Evolutionary conservation across 2,329 filamentous ascomycete genomes (phyloP), one percentile per base, ranked within the genome.

Genomic region (Diplocarpon mali): DNA sequence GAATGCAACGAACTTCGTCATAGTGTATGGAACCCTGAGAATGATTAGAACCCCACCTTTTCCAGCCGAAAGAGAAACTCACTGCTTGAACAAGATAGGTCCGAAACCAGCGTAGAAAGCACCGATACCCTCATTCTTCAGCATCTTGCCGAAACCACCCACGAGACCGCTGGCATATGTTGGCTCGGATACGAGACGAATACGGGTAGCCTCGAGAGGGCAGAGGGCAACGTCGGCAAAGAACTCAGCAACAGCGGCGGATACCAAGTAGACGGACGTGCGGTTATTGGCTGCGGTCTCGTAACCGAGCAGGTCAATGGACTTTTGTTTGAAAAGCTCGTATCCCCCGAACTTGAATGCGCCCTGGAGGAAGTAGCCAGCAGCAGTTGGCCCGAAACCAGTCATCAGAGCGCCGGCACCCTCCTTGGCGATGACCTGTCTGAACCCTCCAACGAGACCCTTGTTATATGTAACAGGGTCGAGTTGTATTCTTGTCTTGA

Each of bases 401-500:
- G 87, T 93, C 67, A 86, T 72, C 61, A 94, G 80, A 67, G 86
- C 87, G 66, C 81, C 84, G 63, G 83, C 82, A 71, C 87, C 87
- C 73, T 93, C 87, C 57, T 79, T 84, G 61, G 76, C 70, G 66
- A 93, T 76, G 67, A 93, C 84, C 72, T 92, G 83, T 62, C 77
- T 76, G 81, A 93, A 89, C 61, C 84, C 84, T 65, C 85, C 85
- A 67, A 93, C 74, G 67, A 93, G 73, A 64, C 87, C 87, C 61
- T 73, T 77, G 81, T 93, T 93, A 77, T 92, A 93, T 68, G 83
- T 90, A 59, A 65, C 73, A 57, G 87, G 86, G 69, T 93, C 87
- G 66, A 94, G 85, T 76, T 94, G 87, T 68, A 93, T 93, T 69
- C 85, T 80, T 62, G 87, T 94, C 81, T 94, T 94, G 76, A 94